Evolutionary conservation across 2,329 filamentous ascomycete genomes (phyloP).

Genomic region (Aspergillus sp.): DNA sequence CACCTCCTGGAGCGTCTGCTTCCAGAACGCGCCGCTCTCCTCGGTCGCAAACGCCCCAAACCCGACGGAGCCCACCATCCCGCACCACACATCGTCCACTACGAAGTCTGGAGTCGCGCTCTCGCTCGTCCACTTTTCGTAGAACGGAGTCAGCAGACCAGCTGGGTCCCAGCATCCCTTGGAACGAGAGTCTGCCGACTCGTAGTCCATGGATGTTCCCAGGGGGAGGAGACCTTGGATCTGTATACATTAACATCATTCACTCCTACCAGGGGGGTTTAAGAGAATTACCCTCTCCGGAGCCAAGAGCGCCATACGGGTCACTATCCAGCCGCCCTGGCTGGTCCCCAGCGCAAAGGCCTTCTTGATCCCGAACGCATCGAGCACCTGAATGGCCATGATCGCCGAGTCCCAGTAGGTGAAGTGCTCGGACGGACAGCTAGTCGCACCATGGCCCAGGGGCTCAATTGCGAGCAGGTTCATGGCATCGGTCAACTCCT

Average conservation of each 20-base stretch:
- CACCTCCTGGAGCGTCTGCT: constrained; percentile 42
- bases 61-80: constrained; percentile 48
- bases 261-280: neutral
- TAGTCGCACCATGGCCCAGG: constrained; percentile 54
- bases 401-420: constrained; percentile 58
- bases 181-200: constrained; percentile 44
- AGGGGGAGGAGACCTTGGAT: constrained; percentile 53
- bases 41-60: constrained; percentile 44
- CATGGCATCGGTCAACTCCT: constrained; percentile 36
- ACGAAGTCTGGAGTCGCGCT: constrained; percentile 44
- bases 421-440: constrained; percentile 46
- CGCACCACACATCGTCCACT: constrained; percentile 43
- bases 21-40: constrained; percentile 46
- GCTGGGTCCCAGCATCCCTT: constrained; percentile 52
- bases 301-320: constrained; percentile 53
- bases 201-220: constrained; percentile 54
- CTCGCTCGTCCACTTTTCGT: constrained; percentile 43
- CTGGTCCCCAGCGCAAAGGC: constrained; percentile 53
- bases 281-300: constrained; percentile 43
- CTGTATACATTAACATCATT: constrained; percentile 25
- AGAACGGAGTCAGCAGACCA: constrained; percentile 32
- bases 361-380: constrained; percentile 46
- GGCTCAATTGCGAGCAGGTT: constrained; percentile 57
- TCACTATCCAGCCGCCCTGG: constrained; percentile 55
- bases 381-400: constrained; percentile 57